These are phyloP conservation scores for Mucor piriformis DNA, from an alignment of 371 early-diverging fungal species.

Conservation along the genomic window DNA sequence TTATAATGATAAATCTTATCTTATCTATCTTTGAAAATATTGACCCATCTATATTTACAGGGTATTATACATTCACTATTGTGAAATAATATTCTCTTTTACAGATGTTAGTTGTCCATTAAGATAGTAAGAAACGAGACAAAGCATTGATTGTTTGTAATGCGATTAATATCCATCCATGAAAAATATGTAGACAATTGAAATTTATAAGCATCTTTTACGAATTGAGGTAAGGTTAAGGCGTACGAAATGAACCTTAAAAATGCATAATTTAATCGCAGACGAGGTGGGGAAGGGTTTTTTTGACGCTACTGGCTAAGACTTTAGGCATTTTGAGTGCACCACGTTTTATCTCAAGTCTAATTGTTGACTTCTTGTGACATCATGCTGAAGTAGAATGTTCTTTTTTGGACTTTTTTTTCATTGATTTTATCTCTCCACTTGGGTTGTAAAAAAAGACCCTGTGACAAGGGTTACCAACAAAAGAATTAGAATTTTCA, in stretches of 20 bases:
- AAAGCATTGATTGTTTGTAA: slow-evolving; percentile 8
- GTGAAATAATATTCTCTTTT: too few relatives aligned
- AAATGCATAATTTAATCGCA: not conserved
- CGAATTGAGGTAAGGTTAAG: slow-evolving; percentile 7
- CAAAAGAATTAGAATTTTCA: not conserved
- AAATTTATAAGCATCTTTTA: slow-evolving; percentile 18
- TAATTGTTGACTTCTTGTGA: slow-evolving; percentile 8
- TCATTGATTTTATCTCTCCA: not conserved
- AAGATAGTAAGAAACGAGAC: not conserved
- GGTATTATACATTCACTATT: too few relatives aligned
- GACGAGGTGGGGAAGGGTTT: not conserved
- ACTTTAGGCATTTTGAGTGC: slow-evolving; percentile 8
- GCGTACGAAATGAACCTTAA: not conserved
- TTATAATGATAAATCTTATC: slow-evolving; percentile 1
- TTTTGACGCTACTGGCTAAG: slow-evolving; percentile 7
- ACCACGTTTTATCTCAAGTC: slow-evolving; percentile 10
- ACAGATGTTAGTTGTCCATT: too few relatives aligned
- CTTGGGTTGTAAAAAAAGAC: not conserved
- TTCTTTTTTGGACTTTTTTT: not conserved
- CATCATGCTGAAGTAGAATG: slow-evolving; percentile 11
- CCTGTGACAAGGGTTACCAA: slow-evolving; percentile 6
- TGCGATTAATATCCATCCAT: slow-evolving; percentile 4
- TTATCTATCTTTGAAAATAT: not conserved
- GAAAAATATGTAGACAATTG: slow-evolving; percentile 3
- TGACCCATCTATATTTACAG: not conserved